Conservation (phyloP, 2,329 filamentous ascomycete genomes). For the Ophiosphaerella herpotricha region DNA sequence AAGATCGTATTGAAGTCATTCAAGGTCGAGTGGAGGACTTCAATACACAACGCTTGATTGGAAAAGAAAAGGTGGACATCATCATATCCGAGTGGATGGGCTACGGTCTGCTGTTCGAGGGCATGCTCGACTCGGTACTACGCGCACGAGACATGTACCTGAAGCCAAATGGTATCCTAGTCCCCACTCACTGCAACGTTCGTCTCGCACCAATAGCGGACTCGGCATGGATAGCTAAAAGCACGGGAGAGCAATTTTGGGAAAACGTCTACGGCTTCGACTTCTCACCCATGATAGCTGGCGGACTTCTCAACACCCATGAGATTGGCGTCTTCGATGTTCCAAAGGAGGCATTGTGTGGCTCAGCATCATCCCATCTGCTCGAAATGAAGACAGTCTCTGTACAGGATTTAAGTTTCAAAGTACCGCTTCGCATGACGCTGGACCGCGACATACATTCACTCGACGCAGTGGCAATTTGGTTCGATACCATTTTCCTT, state of each 20-base stretch:
- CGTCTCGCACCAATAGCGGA: conserved; percentile 82
- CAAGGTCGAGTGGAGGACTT: conserved; percentile 90
- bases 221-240: conserved; percentile 74
- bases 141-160: conserved; percentile 88
- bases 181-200: conserved; percentile 83
- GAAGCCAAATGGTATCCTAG: conserved; percentile 76
- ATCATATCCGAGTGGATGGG: conserved; percentile 99
- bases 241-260: conserved; percentile 75
- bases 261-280: conserved; percentile 92
- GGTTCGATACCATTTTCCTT: conserved; percentile 94
- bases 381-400: conserved; percentile 77
- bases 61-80: conserved; percentile 73
- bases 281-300: conserved; percentile 86
- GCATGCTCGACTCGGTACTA: conserved; percentile 92
- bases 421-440: conserved; percentile 66
- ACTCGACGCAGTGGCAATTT: conserved; percentile 86
- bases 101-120: conserved; percentile 89
- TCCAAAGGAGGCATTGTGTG: conserved; percentile 43
- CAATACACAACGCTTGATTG: conserved; percentile 59
- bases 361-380: conserved; percentile 69
- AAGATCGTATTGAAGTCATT: conserved; percentile 75
- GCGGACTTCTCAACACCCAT: conserved; percentile 73
- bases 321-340: conserved; percentile 42
- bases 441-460: conserved; percentile 66
- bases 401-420: conserved; percentile 75